These are phyloP conservation scores for Xylaria sp. DNA, from an alignment of 495 filamentous ascomycete species.

Conservation along the genomic window DNA sequence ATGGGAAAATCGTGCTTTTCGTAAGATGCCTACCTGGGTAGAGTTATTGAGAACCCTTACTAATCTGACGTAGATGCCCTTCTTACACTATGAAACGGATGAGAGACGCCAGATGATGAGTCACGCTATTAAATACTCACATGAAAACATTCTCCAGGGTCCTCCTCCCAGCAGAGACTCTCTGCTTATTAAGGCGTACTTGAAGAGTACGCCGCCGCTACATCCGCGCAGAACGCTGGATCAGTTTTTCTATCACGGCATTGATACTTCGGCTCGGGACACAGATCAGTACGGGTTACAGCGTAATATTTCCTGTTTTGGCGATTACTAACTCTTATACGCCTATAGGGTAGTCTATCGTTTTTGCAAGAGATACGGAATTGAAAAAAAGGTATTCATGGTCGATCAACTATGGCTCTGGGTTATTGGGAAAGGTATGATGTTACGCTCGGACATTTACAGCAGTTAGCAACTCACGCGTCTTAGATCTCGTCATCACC, in stretches of 20 bases:
- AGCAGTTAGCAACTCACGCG: conserved; percentile 16
- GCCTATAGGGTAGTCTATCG: conserved; percentile 63
- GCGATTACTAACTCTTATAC: background rate
- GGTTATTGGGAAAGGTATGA: conserved; percentile 62
- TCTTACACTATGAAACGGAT: conserved; percentile 71
- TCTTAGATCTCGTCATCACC: conserved; percentile 65
- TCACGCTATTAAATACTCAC: conserved; percentile 60
- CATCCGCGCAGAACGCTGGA: conserved; percentile 74
- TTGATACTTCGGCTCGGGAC: conserved; percentile 70
- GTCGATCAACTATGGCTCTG: conserved; percentile 79
- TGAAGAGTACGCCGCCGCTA: conserved; percentile 62
- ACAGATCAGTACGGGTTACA: conserved; percentile 57
- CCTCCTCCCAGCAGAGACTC: conserved; percentile 57
- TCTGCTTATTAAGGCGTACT: conserved; percentile 69
- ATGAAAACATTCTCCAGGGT: conserved; percentile 30
- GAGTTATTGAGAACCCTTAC: background rate
- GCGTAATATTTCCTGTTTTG: background rate
- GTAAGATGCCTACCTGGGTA: conserved; percentile 33
- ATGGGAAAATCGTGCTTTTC: conserved; percentile 64
- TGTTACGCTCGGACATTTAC: background rate
- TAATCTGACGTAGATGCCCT: conserved; percentile 61
- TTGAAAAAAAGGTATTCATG: conserved; percentile 75
- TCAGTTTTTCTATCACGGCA: conserved; percentile 75
- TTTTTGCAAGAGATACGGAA: conserved; percentile 56
- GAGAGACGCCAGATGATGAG: conserved; percentile 65